These are phyloP conservation scores for Caryopteris hybrid DNA, from an alignment of 305 asterid genomes.

Conservation along the genomic window DNA sequence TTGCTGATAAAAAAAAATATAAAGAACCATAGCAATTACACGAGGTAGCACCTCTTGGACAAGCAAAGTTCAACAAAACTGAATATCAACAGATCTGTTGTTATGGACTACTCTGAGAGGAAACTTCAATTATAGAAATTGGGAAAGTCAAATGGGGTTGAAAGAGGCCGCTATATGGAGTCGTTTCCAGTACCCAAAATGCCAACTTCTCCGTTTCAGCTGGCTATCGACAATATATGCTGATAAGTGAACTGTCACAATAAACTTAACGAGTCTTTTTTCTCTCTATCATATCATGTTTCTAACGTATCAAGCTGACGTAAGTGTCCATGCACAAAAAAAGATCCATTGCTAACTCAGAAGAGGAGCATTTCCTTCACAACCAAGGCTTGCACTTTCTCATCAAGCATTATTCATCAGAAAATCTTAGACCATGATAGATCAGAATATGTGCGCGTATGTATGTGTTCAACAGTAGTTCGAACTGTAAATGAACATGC, in stretches of 20 bases:
- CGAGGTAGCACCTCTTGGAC: too few species aligned
- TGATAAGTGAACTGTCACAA: background rate
- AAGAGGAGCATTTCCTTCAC: background rate
- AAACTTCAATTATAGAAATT: background rate
- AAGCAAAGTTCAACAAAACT: too few species aligned
- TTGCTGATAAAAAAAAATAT: too few species aligned
- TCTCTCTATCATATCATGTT: background rate
- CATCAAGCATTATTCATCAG: background rate
- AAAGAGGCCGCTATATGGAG: background rate
- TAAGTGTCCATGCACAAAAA: background rate
- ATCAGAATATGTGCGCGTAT: too few species aligned
- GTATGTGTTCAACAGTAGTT: too few species aligned
- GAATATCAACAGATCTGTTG: too few species aligned
- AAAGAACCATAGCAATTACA: too few species aligned
- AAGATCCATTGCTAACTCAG: background rate
- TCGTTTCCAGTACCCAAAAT: too few species aligned
- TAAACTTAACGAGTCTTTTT: background rate
- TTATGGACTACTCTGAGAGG: too few species aligned
- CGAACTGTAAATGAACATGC: too few species aligned
- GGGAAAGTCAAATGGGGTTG: background rate
- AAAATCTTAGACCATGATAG: too few species aligned
- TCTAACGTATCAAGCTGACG: background rate
- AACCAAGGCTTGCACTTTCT: background rate
- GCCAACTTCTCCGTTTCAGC: background rate
- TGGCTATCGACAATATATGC: background rate